Evolutionary conservation across 768 basidiomycete species (phyloP).

Genomic region (Zangia roseola): DNA sequence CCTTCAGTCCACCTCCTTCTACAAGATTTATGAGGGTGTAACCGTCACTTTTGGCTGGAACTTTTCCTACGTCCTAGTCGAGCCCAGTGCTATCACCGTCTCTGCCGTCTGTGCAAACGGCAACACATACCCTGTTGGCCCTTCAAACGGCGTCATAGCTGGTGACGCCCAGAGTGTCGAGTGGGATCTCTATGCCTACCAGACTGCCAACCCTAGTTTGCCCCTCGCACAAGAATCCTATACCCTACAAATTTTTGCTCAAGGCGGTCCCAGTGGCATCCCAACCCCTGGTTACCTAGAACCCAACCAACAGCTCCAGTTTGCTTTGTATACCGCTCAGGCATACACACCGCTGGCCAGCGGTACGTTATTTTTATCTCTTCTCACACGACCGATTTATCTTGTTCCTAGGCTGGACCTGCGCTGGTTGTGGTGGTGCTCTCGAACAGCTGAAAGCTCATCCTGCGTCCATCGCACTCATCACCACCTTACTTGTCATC

Average conservation of each 20-base stretch:
- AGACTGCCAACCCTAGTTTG: constrained; percentile 44
- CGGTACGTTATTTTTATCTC: constrained; percentile 24
- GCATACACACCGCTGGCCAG: constrained; percentile 53
- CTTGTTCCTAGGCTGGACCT: constrained; percentile 26
- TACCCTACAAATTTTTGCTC: constrained; percentile 56
- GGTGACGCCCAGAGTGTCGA: constrained; percentile 50
- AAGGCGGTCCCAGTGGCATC: constrained; percentile 49
- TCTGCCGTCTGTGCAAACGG: constrained; percentile 67
- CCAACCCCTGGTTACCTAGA: constrained; percentile 51
- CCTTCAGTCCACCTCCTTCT: constrained; percentile 57
- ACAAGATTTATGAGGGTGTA: constrained; percentile 58
- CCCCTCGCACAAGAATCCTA: constrained; percentile 63
- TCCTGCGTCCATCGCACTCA: constrained; percentile 32
- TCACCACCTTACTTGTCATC: constrained; percentile 31
- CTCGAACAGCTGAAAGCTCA: constrained; percentile 30
- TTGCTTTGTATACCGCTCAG: constrained; percentile 63
- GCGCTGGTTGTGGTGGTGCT: constrained; percentile 30
- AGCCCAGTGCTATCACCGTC: constrained; percentile 56
- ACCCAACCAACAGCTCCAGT: constrained; percentile 52
- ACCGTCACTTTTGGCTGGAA: constrained; percentile 76
- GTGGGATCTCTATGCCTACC: constrained; percentile 64
- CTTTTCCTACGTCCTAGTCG: constrained; percentile 52
- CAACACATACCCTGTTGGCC: constrained; percentile 66
- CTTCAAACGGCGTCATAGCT: constrained; percentile 50
- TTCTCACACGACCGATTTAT: neutral